phyloP scores from a whole-genome alignment of 2,329 filamentous ascomycete species.

The Fusarium beomiforme region DNA sequence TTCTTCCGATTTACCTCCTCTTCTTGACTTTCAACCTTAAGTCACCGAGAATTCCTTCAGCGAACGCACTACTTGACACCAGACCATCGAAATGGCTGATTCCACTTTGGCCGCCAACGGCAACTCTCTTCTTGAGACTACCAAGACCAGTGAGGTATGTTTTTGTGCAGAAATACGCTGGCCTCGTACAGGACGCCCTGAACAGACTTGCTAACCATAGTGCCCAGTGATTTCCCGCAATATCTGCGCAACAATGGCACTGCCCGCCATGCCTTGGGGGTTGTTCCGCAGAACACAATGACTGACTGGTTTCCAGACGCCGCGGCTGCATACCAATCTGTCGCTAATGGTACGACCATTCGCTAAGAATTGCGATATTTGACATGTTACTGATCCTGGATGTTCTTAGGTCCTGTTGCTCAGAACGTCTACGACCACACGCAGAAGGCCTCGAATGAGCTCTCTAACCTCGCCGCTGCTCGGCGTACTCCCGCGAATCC shows the following conservation, averaged over 20 bases:
- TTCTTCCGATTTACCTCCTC: slow-evolving; percentile 25
- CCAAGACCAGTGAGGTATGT: slow-evolving; percentile 65
- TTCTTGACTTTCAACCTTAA: slow-evolving; percentile 5
- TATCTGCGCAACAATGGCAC: slow-evolving; percentile 2
- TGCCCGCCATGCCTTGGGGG: neutral
- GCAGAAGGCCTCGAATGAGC: slow-evolving; percentile 64
- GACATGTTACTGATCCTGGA: slow-evolving; percentile 19
- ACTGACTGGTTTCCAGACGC: slow-evolving; percentile 56
- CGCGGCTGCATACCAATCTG: slow-evolving; percentile 58
- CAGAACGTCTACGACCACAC: slow-evolving; percentile 67
- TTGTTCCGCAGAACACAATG: neutral
- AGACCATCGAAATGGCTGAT: slow-evolving; percentile 45
- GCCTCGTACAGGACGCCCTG: slow-evolving; percentile 16
- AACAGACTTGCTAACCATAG: slow-evolving; percentile 36
- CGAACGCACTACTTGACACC: slow-evolving; percentile 20
- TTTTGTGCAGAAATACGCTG: slow-evolving; percentile 9
- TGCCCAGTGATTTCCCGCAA: slow-evolving; percentile 20
- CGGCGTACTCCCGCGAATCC: slow-evolving; percentile 63
- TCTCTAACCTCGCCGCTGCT: slow-evolving; percentile 66
- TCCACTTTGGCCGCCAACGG: slow-evolving; percentile 56
- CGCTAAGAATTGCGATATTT: slow-evolving; percentile 2
- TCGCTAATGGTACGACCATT: slow-evolving; percentile 57
- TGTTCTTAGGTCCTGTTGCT: slow-evolving; percentile 63
- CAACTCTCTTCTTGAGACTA: slow-evolving; percentile 55
- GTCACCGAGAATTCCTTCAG: slow-evolving; percentile 8